Percentiles rank a stretch among this genome's conserved stretches.
Conservation (phyloP, 306 rosid species). For the Rosa multiflora region DNA sequence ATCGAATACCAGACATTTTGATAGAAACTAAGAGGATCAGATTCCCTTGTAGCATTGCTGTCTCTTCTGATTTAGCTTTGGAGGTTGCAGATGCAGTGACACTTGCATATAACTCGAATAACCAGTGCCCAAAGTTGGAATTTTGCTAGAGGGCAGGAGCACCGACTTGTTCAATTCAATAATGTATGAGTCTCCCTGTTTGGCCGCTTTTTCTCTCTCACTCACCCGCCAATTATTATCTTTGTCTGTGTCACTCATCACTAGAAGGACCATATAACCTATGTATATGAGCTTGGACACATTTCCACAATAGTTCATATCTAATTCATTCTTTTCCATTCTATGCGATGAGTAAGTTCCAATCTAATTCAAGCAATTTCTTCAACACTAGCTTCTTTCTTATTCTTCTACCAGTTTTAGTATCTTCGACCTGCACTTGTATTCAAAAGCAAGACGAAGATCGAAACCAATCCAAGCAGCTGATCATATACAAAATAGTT, state of each 20-base stretch:
- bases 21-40: background rate
- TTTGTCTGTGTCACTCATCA: background rate
- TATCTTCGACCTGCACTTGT: slow-evolving; percentile 33
- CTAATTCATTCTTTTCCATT: background rate
- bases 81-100: background rate
- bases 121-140: background rate
- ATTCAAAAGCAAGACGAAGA: slow-evolving; percentile 14
- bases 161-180: background rate
- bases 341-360: background rate
- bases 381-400: background rate
- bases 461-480: slow-evolving; percentile 27
- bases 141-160: background rate
- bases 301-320: background rate
- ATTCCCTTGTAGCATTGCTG: background rate
- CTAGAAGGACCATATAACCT: background rate
- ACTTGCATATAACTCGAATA: background rate
- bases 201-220: slow-evolving; percentile 4
- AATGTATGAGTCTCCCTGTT: background rate
- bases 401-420: slow-evolving; percentile 24
- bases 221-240: background rate
- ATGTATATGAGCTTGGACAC: background rate
- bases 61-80: background rate
- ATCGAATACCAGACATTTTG: slow-evolving; percentile 1
- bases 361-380: background rate
- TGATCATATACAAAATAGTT: slow-evolving; percentile 35